Evolutionary conservation across 2,329 filamentous ascomycete genomes (phyloP).

Genomic region (Fusarium sp.): DNA sequence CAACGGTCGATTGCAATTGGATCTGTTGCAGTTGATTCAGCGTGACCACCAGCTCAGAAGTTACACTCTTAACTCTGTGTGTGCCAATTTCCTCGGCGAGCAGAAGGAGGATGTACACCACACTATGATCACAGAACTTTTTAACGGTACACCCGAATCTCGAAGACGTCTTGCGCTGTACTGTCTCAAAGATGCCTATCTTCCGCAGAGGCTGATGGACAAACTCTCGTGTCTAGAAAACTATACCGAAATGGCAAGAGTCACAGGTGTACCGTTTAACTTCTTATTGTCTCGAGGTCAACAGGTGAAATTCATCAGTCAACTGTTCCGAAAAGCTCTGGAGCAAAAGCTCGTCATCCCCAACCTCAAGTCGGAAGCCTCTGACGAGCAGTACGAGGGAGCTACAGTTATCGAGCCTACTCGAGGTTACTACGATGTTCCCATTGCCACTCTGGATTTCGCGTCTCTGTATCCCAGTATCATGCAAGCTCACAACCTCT

Average conservation of each 20-base stretch:
- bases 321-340: conserved; percentile 92
- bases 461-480: conserved; percentile 98
- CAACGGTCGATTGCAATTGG: conserved; percentile 90
- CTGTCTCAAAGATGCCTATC: conserved; percentile 96
- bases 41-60: conserved; percentile 94
- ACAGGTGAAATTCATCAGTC: conserved; percentile 97
- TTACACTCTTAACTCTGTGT: conserved; percentile 97
- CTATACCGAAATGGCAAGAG: conserved; percentile 99
- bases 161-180: conserved; percentile 91
- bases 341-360: conserved; percentile 95
- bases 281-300: conserved; percentile 91
- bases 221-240: conserved; percentile 99
- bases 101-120: conserved; percentile 99
- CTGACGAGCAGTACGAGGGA: conserved; percentile 94
- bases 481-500: conserved; percentile 98
- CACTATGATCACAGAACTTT: conserved; percentile 98
- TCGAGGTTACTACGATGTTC: conserved; percentile 92
- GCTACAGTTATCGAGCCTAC: conserved; percentile 97
- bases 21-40: conserved; percentile 93
- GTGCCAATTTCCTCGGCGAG: conserved; percentile 91
- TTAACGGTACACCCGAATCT: conserved; percentile 95
- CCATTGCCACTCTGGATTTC: conserved; percentile 97
- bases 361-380: conserved; percentile 75
- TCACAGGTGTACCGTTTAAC: conserved; percentile 98
- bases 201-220: conserved; percentile 94